Base-by-base conservation (phyloP, 2,329 filamentous ascomycete species). In the Microsporum ferrugineum region DNA sequence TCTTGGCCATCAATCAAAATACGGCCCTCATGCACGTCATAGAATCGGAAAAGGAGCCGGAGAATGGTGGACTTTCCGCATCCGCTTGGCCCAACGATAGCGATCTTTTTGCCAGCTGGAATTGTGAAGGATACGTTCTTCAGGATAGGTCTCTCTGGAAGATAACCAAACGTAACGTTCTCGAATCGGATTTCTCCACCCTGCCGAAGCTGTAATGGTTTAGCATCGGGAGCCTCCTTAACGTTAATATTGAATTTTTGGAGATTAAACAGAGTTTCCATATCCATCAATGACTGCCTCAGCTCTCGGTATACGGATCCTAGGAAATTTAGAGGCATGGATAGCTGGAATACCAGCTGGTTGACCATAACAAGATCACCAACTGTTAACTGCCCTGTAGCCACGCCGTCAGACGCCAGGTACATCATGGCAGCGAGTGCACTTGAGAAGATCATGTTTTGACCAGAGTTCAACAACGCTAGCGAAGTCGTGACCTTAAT, bases 341-440 rank as follows among this genome's bases (percentile, higher is more conserved):
- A 96, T 4, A 99, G 85, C 76, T 99, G 94, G 76, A 99, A 99
- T 62, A 99, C 91, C 17, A 99, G 85, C 78, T 97, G 94, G 73
- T 99, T 99, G 67, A 99, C 90, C 89, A 99, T 95, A 71, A 99
- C 94, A 36, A 99, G 80, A 71, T 99, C 95, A 62, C 94, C 94
- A 12, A 99, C 91, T 0, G 92, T 96, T 68, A 99, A 77, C 4
- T 80, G 78, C 12, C 92, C 92, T 2, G 78, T 80, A 0, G 89
- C 90, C 0, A 99, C 91, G 39, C 95, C 95, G 68, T 92, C 85
- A 29, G 90, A 90, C 4, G 91, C 94, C 61, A 97, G 82, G 72
- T 95, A 97, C 94, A 99, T 99, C 92, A 99, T 99, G 33, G 84
- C 88, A 0, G 94, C 96, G 64, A 99, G 78, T 0, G 94, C 91